phyloP scores from a whole-genome alignment of 2,329 filamentous ascomycete genomes.

The Colletotrichum sp. region DNA sequence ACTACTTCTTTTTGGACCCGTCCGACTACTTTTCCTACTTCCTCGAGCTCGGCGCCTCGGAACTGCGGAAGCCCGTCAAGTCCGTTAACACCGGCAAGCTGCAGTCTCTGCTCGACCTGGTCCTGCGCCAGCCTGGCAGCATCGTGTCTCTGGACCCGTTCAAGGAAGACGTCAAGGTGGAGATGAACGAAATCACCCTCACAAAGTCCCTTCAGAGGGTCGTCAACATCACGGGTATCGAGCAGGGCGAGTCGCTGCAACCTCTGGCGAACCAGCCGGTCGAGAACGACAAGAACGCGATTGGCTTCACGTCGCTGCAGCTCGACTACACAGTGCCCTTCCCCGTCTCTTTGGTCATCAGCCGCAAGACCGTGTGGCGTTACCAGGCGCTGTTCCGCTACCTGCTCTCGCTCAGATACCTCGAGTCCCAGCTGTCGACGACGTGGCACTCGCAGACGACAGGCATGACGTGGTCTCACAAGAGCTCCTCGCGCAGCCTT shows the following conservation, averaged over 20 bases:
- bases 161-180: constrained; percentile 97
- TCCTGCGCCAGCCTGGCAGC: constrained; percentile 93
- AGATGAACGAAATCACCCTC: constrained; percentile 93
- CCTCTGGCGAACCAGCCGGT: constrained; percentile 69
- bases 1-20: constrained; percentile 98
- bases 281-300: constrained; percentile 87
- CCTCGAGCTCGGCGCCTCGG: constrained; percentile 86
- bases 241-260: constrained; percentile 84
- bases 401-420: constrained; percentile 84
- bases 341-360: constrained; percentile 92
- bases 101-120: constrained; percentile 93
- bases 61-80: constrained; percentile 88
- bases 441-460: constrained; percentile 93
- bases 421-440: constrained; percentile 84
- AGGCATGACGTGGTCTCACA: constrained; percentile 80
- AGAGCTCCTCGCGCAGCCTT: constrained; percentile 72
- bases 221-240: constrained; percentile 94
- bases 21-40: constrained; percentile 99
- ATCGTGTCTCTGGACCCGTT: constrained; percentile 94
- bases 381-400: constrained; percentile 98
- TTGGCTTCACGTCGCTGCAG: constrained; percentile 89
- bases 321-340: constrained; percentile 96
- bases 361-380: constrained; percentile 93
- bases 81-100: constrained; percentile 91
- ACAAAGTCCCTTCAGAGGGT: constrained; percentile 95